These are phyloP conservation scores for Fusarium sp. DNA, from an alignment of 2,329 filamentous ascomycete genomes.

Conservation along the genomic window DNA sequence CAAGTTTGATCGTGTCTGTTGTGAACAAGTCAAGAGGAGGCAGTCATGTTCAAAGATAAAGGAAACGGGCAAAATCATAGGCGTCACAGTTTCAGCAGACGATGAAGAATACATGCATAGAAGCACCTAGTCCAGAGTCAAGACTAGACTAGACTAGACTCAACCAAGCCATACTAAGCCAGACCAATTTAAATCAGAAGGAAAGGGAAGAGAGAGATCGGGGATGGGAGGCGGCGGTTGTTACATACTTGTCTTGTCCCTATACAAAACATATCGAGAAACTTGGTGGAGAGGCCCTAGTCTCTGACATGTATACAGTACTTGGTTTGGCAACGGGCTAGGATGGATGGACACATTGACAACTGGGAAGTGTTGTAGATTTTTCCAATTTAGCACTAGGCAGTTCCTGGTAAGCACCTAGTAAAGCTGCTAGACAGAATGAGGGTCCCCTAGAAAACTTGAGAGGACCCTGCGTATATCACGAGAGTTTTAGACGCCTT, in stretches of 20 bases:
- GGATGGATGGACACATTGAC: neutral
- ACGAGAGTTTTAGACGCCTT: neutral
- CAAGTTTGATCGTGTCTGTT: neutral
- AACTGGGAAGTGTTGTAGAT: constrained; percentile 12
- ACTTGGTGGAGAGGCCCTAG: neutral
- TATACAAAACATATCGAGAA: neutral
- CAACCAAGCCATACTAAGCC: neutral
- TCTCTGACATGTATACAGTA: constrained; percentile 23
- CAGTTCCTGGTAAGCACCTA: neutral
- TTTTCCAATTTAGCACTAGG: constrained; percentile 7
- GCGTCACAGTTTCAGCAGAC: constrained; percentile 24
- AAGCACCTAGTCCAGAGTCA: neutral
- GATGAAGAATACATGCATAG: neutral
- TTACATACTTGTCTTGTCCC: neutral
- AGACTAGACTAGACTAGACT: neutral
- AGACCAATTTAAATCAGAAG: neutral
- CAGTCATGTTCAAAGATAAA: neutral
- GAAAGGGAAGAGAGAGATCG: neutral
- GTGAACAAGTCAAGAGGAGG: neutral
- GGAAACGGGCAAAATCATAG: constrained; percentile 13
- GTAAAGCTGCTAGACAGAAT: neutral
- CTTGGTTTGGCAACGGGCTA: neutral
- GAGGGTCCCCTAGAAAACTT: constrained; percentile 20
- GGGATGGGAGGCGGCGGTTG: neutral
- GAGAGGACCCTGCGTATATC: constrained; percentile 30